Base-by-base conservation (phyloP, 2,329 filamentous ascomycete genomes). In the Xylariaceae sp. region DNA sequence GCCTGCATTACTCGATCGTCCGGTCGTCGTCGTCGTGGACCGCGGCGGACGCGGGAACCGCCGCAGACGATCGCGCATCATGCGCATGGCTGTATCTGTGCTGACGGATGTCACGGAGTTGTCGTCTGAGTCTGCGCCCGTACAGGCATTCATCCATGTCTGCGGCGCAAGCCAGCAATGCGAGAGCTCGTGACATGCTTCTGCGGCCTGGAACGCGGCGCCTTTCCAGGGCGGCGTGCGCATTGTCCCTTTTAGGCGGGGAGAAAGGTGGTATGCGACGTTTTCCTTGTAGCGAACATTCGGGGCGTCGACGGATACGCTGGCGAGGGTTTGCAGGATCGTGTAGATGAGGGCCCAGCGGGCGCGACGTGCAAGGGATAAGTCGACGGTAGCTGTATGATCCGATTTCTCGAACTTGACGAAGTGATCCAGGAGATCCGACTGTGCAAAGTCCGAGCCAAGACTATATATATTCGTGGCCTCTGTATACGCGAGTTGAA, bases 271-370 rank as follows among this genome's bases (percentile, higher is more conserved):
- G 66, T 87, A 87, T 15, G 77, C 63, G 1, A 86, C 83, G 35
- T 63, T 63, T 6, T 82, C 78, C 2, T 74, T 76, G 69, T 82
- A 82, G 10, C 78, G 77, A 7, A 84, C 73, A 45, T 77, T 76
- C 9, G 80, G 82, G 0, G 79, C 77, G 60, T 87, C 84, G 1
- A 85, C 82, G 0, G 82, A 80, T 5, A 87, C 75, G 23, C 80
- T 80, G 1, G 83, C 83, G 1, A 87, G 76, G 0, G 80, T 82
- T 70, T 87, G 84, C 13, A 87, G 71, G 9, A 86, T 73, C 2
- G 80, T 81, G 65, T 87, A 87, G 18, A 87, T 77, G 2, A 87
- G 73, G 3, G 85, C 74, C 84, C 84, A 87, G 18, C 84, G 80
- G 8, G 82, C 83, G 9, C 80, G 78, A 1, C 84, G 80, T 2